A percentile compares a stretch with the other conserved stretches of the same genome.
These are phyloP conservation scores for Gossypium ekmanianum DNA, from an alignment of 345 rosid genomes.

Conservation along the genomic window DNA sequence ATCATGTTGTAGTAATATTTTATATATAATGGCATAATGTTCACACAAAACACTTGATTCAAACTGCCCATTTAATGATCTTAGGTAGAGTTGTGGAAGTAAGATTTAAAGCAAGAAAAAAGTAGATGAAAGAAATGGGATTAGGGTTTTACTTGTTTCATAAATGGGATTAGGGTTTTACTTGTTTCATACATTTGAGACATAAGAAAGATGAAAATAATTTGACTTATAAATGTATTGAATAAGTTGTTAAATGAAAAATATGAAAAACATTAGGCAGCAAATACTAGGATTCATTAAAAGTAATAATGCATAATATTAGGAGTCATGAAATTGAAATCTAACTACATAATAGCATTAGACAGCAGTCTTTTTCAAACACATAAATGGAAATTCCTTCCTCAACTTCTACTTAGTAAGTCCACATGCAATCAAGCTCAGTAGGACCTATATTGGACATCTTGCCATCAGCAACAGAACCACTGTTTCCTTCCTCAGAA, in stretches of 20 bases:
- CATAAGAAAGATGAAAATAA: too few relatives aligned
- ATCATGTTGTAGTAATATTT: too few relatives aligned
- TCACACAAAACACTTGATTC: neutral
- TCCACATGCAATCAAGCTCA: conserved; percentile 84
- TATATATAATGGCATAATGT: too few relatives aligned
- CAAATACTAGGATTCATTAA: neutral
- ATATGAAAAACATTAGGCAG: neutral
- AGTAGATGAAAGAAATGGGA: too few relatives aligned
- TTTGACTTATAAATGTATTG: too few relatives aligned
- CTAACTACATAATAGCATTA: neutral
- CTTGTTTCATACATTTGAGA: too few relatives aligned
- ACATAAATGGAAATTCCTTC: neutral
- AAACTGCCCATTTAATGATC: conserved; percentile 12
- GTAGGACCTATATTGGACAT: conserved; percentile 37
- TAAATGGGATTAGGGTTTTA: too few relatives aligned
- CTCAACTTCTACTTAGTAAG: conserved; percentile 22
- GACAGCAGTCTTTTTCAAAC: neutral
- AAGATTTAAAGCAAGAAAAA: neutral
- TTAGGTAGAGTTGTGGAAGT: neutral
- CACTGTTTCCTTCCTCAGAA: conserved; percentile 22
- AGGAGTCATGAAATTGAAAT: neutral
- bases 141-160: too few relatives aligned
- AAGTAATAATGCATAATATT: neutral
- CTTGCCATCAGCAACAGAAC: conserved; percentile 31
- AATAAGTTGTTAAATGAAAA: too few relatives aligned